phyloP scores from a whole-genome alignment of 805 yeast species.

The Myxozyma melibiosi region DNA sequence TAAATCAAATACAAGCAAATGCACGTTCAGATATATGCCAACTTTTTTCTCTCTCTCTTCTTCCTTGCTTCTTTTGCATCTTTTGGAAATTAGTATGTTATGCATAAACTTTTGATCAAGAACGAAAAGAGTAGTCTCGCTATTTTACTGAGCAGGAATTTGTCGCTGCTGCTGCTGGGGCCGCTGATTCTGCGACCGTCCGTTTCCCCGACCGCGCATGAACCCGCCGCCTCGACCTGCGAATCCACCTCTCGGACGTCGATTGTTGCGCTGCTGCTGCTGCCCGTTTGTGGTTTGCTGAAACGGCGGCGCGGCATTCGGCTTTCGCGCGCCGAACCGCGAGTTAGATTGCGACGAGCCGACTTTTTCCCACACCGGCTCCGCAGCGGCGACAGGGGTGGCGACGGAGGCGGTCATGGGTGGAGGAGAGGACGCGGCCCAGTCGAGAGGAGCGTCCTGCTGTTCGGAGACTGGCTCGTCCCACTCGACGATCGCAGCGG shows the following conservation, averaged over 20 bases:
- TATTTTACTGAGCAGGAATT: constrained; percentile 19
- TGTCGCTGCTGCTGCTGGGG: constrained; percentile 20
- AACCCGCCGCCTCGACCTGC: constrained; percentile 8
- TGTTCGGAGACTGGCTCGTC: not conserved
- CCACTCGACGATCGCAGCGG: constrained; percentile 14
- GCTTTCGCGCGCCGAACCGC: no score
- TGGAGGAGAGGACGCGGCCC: not conserved
- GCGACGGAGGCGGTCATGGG: not conserved
- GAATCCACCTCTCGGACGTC: constrained; percentile 4
- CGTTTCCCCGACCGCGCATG: constrained; percentile 18
- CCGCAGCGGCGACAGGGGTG: not conserved
- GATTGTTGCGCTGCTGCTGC: no score
- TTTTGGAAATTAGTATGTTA: no score
- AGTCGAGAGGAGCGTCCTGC: not conserved
- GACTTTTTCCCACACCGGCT: constrained; percentile 18
- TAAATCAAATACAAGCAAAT: no score
- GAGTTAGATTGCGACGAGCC: not conserved
- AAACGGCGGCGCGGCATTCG: not conserved
- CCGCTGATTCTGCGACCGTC: constrained; percentile 7
- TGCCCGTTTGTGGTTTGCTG: not conserved
- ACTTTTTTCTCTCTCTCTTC: no score
- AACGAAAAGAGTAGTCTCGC: no score
- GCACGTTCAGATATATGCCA: no score
- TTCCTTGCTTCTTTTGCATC: no score
- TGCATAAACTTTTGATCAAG: no score